Conservation (phyloP, 495 filamentous ascomycete species). For the Podospora didyma region DNA sequence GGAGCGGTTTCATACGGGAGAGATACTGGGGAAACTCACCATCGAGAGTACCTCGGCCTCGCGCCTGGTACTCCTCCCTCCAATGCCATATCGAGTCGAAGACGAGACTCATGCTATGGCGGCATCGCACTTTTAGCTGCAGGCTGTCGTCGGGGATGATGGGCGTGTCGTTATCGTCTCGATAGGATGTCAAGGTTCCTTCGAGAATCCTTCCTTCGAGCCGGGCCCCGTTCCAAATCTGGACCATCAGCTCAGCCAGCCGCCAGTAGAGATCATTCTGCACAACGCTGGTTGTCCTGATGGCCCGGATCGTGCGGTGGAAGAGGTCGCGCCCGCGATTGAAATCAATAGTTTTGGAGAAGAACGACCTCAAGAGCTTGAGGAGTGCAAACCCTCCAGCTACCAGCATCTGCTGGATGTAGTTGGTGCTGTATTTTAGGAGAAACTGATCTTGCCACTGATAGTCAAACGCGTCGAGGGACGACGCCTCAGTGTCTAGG, state of each 20-base stretch:
- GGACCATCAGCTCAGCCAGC: conserved; percentile 83
- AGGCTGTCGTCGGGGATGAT: conserved; percentile 64
- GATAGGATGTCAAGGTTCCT: conserved; percentile 33
- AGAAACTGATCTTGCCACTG: conserved; percentile 40
- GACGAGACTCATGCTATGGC: conserved; percentile 90
- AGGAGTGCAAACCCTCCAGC: conserved; percentile 80
- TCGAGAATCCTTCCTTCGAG: conserved; percentile 29
- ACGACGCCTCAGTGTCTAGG: conserved; percentile 47
- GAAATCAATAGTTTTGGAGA: conserved; percentile 67
- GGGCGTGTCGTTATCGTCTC: conserved; percentile 34
- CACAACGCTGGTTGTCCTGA: conserved; percentile 72
- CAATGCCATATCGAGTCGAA: conserved; percentile 93
- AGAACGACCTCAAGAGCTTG: conserved; percentile 82
- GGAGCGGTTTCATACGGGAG: conserved; percentile 19
- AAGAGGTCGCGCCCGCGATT: conserved; percentile 72
- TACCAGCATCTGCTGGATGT: conserved; percentile 88
- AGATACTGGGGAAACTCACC: conserved; percentile 45
- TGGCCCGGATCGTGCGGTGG: conserved; percentile 68
- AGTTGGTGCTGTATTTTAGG: conserved; percentile 73
- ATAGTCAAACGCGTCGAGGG: conserved; percentile 20
- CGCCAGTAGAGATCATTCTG: conserved; percentile 83
- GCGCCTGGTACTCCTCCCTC: conserved; percentile 80
- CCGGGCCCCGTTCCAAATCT: conserved; percentile 80
- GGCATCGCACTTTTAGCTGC: conserved; percentile 79
- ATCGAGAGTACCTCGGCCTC: conserved; percentile 73